A percentile compares a stretch with the other conserved stretches of the same genome.
Evolutionary conservation across 2,329 filamentous ascomycete genomes (phyloP).

Genomic region (Pseudocercospora fijiensis): DNA sequence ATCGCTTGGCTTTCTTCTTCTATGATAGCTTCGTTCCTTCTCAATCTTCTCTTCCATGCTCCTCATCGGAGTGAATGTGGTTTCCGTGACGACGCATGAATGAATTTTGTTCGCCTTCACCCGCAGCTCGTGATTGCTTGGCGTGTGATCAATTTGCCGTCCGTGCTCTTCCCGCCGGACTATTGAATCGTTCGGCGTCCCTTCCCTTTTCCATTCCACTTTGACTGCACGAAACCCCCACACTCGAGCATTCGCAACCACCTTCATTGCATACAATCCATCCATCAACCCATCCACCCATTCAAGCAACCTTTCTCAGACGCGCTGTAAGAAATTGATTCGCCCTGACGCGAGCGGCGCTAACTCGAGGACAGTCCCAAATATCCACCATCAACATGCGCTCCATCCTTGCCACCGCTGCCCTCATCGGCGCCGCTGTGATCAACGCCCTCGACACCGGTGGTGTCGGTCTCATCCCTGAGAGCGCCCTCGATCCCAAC

Average conservation of each 20-base stretch:
- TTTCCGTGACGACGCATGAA: neutral
- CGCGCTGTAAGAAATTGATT: neutral
- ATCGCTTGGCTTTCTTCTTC: neutral
- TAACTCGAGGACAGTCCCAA: neutral
- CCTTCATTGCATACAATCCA: neutral
- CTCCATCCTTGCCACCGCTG: neutral
- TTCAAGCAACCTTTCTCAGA: neutral
- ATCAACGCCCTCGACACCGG: neutral
- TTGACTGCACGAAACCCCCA: neutral
- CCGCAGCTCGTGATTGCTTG: neutral
- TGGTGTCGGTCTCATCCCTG: neutral
- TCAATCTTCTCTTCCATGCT: neutral
- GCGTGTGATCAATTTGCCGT: neutral
- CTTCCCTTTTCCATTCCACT: neutral
- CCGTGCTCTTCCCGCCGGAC: neutral
- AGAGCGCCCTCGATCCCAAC: neutral
- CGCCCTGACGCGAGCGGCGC: neutral
- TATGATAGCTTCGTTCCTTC: neutral
- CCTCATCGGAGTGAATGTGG: neutral
- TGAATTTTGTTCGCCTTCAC: neutral
- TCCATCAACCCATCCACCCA: neutral
- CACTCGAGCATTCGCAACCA: neutral
- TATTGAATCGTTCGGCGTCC: neutral
- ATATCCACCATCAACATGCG: neutral
- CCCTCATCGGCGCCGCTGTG: neutral